A percentile compares a stretch with the other conserved stretches of the same genome.
These are phyloP conservation scores for Saprolegnia parasitica DNA, from an alignment of 352 stramenopile genomes.

Conservation along the genomic window DNA sequence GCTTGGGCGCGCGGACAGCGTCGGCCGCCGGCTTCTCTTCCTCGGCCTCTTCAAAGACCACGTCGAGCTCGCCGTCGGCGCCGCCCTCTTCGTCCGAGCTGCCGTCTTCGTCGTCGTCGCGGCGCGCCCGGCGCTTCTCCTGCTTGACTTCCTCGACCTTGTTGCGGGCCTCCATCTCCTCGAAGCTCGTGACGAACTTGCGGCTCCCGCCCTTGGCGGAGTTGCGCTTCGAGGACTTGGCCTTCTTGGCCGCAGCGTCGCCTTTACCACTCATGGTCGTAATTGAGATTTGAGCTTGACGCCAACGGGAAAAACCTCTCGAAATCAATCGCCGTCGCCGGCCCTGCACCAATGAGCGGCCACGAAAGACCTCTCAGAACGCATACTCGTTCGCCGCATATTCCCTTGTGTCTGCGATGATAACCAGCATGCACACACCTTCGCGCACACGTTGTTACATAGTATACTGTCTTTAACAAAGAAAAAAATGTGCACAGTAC, in stretches of 20 bases:
- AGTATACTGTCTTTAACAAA: too few relatives aligned
- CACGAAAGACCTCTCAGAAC: background rate
- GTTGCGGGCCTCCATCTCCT: slow-evolving; percentile 78
- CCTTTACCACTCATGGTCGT: slow-evolving; percentile 22
- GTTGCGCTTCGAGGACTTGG: slow-evolving; percentile 27
- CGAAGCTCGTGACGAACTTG: slow-evolving; percentile 77
- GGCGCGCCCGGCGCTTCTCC: slow-evolving; percentile 62
- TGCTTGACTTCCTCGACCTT: slow-evolving; percentile 67
- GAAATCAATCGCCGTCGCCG: background rate
- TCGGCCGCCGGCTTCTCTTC: slow-evolving; percentile 35
- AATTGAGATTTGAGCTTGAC: slow-evolving; percentile 17
- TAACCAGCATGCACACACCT: too few relatives aligned
- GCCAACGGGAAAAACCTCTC: slow-evolving; percentile 11
- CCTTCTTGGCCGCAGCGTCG: slow-evolving; percentile 26
- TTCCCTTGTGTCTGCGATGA: slow-evolving; percentile 5
- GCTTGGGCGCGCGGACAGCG: slow-evolving; percentile 41
- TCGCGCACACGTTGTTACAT: too few relatives aligned
- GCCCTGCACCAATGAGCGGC: slow-evolving; percentile 5
- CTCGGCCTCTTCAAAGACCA: slow-evolving; percentile 64
- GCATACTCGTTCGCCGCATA: background rate
- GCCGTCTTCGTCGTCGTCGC: slow-evolving; percentile 42
- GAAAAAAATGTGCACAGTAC: too few relatives aligned
- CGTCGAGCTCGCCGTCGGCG: slow-evolving; percentile 41
- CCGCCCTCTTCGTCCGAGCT: slow-evolving; percentile 48
- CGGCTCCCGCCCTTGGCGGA: slow-evolving; percentile 54